Conservation (phyloP, 208 protist species). For the Leishmania tarentolae region DNA sequence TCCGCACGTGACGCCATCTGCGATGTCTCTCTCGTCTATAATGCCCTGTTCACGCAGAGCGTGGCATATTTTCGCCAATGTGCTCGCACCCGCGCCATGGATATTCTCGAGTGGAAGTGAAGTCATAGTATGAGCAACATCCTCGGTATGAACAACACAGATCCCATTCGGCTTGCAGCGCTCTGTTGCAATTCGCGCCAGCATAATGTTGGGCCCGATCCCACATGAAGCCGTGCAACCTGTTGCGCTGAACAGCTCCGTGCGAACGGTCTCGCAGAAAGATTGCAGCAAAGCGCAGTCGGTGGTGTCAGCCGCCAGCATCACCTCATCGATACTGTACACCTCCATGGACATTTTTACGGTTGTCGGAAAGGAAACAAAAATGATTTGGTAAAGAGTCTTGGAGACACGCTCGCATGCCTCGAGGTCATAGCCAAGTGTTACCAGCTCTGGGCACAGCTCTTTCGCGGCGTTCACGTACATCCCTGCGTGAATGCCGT, state of each 20-base stretch:
- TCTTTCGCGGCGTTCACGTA: constrained; percentile 85
- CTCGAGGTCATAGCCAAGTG: constrained; percentile 91
- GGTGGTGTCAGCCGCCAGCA: constrained; percentile 78
- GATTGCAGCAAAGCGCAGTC: constrained; percentile 46
- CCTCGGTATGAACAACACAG: constrained; percentile 40
- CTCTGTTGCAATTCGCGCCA: constrained; percentile 74
- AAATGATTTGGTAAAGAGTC: constrained; percentile 77
- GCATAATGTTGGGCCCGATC: constrained; percentile 85
- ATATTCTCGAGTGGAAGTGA: constrained; percentile 60
- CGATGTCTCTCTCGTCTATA: constrained; percentile 10
- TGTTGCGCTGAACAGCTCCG: constrained; percentile 50
- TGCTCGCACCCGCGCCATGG: constrained; percentile 72
- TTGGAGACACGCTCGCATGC: constrained; percentile 63
- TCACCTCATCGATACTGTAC: constrained; percentile 90
- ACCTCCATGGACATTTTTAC: constrained; percentile 82
- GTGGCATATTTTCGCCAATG: constrained; percentile 56
- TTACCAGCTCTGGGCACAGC: constrained; percentile 87
- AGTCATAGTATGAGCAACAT: constrained; percentile 47
- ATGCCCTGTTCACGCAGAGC: constrained; percentile 35
- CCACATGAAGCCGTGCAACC: constrained; percentile 86
- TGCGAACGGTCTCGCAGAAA: constrained; percentile 65
- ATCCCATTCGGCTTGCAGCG: constrained; percentile 81
- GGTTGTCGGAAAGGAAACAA: constrained; percentile 51
- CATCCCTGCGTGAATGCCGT: constrained; percentile 91
- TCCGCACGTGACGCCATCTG: constrained; percentile 47